phyloP scores from a whole-genome alignment of 495 filamentous ascomycete species.

The Trichoderma reesei region DNA sequence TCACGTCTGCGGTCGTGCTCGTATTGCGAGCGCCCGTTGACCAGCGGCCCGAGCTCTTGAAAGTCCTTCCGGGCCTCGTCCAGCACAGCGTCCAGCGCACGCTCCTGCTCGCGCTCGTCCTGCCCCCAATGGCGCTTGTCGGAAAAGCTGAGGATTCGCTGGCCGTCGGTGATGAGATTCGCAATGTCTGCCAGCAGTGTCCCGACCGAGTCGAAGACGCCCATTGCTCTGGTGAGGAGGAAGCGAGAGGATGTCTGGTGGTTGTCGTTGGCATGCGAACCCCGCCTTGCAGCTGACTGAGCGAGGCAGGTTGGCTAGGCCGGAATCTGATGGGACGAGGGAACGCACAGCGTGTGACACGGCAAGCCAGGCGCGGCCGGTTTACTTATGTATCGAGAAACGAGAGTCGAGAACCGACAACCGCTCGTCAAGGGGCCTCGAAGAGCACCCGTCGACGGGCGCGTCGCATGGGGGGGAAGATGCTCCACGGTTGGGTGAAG shows the following conservation, averaged over 20 bases:
- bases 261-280: not conserved
- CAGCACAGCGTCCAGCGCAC: slow-evolving; percentile 35
- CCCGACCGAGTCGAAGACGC: slow-evolving; percentile 35
- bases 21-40: slow-evolving; percentile 39
- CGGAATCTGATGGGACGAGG: not conserved
- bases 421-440: slow-evolving; percentile 3
- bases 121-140: slow-evolving; percentile 41
- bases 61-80: slow-evolving; percentile 44
- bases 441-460: slow-evolving; percentile 8
- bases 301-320: not conserved
- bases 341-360: not conserved
- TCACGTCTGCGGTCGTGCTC: slow-evolving; percentile 37
- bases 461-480: slow-evolving; percentile 4
- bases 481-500: slow-evolving; percentile 3
- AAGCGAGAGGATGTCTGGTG: not conserved
- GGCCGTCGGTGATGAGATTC: slow-evolving; percentile 30
- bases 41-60: slow-evolving; percentile 36
- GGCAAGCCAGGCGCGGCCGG: not conserved
- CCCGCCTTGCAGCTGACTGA: not conserved
- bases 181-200: slow-evolving; percentile 39
- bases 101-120: slow-evolving; percentile 40
- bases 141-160: slow-evolving; percentile 38
- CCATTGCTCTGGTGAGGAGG: not conserved
- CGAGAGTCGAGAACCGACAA: not conserved
- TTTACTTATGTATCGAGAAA: not conserved